Base-by-base conservation (phyloP, 2,329 filamentous ascomycete genomes). In the Herpomyces periplanetae region DNA sequence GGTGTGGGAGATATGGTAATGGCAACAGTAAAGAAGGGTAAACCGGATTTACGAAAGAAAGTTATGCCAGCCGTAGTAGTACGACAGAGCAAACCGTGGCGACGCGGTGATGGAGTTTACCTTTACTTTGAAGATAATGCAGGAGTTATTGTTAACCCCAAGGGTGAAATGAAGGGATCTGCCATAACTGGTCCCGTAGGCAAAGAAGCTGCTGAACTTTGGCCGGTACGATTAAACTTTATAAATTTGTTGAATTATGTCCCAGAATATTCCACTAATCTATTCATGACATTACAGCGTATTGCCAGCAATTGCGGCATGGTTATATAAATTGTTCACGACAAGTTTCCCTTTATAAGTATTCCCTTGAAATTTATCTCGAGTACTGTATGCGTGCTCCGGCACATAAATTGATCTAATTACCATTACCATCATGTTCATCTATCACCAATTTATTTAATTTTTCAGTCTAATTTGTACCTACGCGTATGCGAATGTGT, bases 61-160 rank as follows among this genome's bases (percentile, higher is more conserved):
- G 80, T 96, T 47, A 87, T 96, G 71, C 80, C 80, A 35, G 80
- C 80, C 39, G 75, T 96, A 42, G 80, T 96, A 41, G 75, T 91
- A 44, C 57, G 80, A 45, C 80, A 91, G 55, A 66, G 64, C 53
- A 96, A 96, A 63, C 80, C 80, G 38, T 96, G 80, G 80, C 73
- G 80, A 58, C 63, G 80, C 45, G 65, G 66, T 35, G 80, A 96
- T 45, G 84, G 80, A 49, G 66, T 91, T 39, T 96, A 69, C 59
- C 61, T 96, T 36, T 96, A 96, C 60, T 96, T 96, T 41, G 80
- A 96, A 68, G 84, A 96, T 51, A 96, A 96, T 48, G 80, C 80
- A 44, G 80, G 80, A 61, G 80, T 96, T 39, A 96, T 96, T 40
- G 80, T 96, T 56, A 96, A 96, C 58, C 71, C 75, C 48, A 96